Conservation (phyloP, 2,329 filamentous ascomycete genomes). For the Fusarium papillatum region DNA sequence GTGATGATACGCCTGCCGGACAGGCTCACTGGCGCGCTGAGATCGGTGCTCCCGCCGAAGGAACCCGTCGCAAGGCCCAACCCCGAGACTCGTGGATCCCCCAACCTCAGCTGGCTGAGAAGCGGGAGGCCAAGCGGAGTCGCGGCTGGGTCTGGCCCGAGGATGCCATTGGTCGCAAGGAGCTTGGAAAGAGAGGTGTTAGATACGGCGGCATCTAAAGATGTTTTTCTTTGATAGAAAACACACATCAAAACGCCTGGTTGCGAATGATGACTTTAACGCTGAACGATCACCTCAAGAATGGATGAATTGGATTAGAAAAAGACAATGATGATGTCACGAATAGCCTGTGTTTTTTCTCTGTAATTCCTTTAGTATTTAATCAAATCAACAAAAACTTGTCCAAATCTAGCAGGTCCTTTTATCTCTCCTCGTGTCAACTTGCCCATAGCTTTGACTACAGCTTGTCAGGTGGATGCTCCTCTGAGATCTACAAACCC, state of each 20-base stretch:
- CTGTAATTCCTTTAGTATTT: conserved; percentile 29
- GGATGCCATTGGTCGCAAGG: conserved; percentile 78
- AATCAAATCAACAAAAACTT: conserved; percentile 24
- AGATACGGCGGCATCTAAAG: conserved; percentile 60
- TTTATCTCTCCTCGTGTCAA: neutral
- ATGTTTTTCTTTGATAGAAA: neutral
- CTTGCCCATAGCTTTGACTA: neutral
- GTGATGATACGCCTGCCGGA: conserved; percentile 65
- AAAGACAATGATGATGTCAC: conserved; percentile 33
- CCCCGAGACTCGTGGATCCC: conserved; percentile 84
- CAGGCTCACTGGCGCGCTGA: conserved; percentile 77
- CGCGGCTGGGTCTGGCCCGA: conserved; percentile 84
- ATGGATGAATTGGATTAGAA: conserved; percentile 33
- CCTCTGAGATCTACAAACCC: too few species aligned
- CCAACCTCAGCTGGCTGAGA: conserved; percentile 79
- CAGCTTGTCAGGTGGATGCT: neutral
- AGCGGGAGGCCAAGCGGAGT: conserved; percentile 80
- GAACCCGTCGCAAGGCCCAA: conserved; percentile 77
- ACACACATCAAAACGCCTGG: conserved; percentile 1
- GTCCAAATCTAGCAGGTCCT: neutral
- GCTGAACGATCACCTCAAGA: conserved; percentile 19
- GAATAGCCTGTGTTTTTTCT: neutral
- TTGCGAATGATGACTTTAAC: conserved; percentile 15
- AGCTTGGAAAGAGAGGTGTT: conserved; percentile 77
- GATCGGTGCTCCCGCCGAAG: conserved; percentile 81